Evolutionary conservation across 2,329 filamentous ascomycete genomes (phyloP), one percentile per base, ranked within the genome.

Genomic region (Talaromyces sp.): DNA sequence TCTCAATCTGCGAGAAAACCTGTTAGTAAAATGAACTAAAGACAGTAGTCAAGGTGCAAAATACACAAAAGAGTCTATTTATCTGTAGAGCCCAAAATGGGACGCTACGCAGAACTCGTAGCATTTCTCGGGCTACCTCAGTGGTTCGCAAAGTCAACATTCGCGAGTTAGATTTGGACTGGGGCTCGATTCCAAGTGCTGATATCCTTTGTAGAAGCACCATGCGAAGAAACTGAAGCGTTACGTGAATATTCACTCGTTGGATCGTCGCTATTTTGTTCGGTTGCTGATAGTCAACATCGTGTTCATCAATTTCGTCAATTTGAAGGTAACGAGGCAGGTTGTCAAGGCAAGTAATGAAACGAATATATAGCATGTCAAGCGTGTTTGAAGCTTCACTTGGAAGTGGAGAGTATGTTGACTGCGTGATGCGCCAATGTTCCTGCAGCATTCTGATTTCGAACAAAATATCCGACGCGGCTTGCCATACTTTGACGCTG

Each of bases 321-420:
- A 61, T 53, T 23, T 74, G 75, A 1, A 79, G 66, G 61, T 75
- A 75, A 0, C 71, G 66, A 0, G 77, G 77, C 2, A 79, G 52
- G 9, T 74, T 66, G 54, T 79, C 77, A 0, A 79, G 68, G 52
- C 75, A 78, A 0, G 77, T 79, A 55, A 75, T 74, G 61, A 79
- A 79, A 0, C 70, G 61, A 8, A 79, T 70, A 42, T 75, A 78
- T 2, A 79, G 68, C 1, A 68, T 66, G 12, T 77, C 73, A 1
- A 79, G 67, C 0, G 68, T 68, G 27, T 70, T 67, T n/a, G 50
- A 53, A 5, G 4, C 70, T 64, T 28, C 76, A 70, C 0, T 71
- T 66, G 1, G 66, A 28, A 7, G 61, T 59, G 31, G 51, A 58
- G 10, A 31, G 3, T 9, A 23, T n/a, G 54, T 16, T 33, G 56